These are phyloP conservation scores for Tolypocladium pustulatum DNA, from an alignment of 2,329 filamentous ascomycete species.

Conservation along the genomic window DNA sequence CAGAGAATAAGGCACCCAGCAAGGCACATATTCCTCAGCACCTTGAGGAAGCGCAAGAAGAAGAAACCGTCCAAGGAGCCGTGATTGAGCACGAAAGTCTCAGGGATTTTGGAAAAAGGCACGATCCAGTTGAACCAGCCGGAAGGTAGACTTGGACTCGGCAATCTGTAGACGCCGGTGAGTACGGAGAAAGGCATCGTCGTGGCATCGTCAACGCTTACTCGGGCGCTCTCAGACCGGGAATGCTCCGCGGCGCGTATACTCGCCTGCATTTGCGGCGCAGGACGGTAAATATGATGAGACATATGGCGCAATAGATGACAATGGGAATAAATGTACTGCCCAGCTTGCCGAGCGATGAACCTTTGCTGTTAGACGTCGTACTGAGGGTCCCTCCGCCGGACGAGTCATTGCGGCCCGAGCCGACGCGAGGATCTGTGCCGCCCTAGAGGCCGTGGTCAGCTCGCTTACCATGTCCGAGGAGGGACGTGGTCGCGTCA, in stretches of 20 bases:
- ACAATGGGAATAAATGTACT: constrained; percentile 44
- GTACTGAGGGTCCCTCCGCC: constrained; percentile 24
- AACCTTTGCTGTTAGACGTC: constrained; percentile 18
- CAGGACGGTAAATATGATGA: constrained; percentile 37
- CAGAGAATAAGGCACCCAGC: constrained; percentile 77
- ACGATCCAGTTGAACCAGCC: constrained; percentile 59
- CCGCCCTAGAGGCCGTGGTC: not conserved
- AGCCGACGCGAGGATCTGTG: constrained; percentile 22
- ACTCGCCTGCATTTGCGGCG: constrained; percentile 39
- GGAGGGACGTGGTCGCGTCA: no score
- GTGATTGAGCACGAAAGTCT: constrained; percentile 77
- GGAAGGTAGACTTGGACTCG: constrained; percentile 24
- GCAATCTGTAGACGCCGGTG: not conserved
- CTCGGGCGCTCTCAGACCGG: constrained; percentile 34
- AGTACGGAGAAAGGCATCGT: not conserved
- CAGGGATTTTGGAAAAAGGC: constrained; percentile 56
- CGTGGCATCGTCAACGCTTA: constrained; percentile 10
- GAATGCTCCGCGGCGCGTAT: constrained; percentile 42
- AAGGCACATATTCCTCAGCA: constrained; percentile 75
- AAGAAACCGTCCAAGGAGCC: constrained; percentile 89
- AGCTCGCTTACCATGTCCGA: not conserved
- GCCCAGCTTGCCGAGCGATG: constrained; percentile 26
- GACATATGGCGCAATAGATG: constrained; percentile 38
- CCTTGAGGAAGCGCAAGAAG: constrained; percentile 59
- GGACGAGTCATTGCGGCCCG: constrained; percentile 20